Evolutionary conservation across 495 filamentous ascomycete genomes (phyloP), one percentile per base, ranked within the genome.

Genomic region (Podospora bellae-mahoneyi): DNA sequence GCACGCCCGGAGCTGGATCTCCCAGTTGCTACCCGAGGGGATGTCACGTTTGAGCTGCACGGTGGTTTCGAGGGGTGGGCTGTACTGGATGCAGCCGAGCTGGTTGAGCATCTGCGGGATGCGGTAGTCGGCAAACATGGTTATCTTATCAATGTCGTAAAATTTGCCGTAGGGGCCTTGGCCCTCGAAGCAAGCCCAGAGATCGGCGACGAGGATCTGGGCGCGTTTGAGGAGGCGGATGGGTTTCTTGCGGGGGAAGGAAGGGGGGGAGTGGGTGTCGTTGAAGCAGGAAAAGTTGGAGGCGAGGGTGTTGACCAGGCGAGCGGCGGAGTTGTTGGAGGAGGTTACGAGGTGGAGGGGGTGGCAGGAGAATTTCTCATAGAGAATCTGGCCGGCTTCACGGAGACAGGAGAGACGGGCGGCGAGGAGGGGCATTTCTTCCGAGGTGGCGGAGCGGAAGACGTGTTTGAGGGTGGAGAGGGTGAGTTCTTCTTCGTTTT

Each of bases 71-170:
- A 99, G 78, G 5, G 88, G 84, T 0, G 95, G 95, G 30, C 90
- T 92, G 79, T 94, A 97, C 64, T 84, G 84, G 19, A 99, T 82
- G 68, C 92, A 95, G 48, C 92, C 91, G 28, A 99, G 83, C 27
- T 86, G 84, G 72, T 96, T 85, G 5, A 99, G 85, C 71, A 97
- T 97, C 81, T 98, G 95, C 5, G 95, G 95, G 44, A 99, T 88
- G 28, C 95, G 88, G 75, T 99, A 98, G 81, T 99, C 95, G 83
- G 95, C 93, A 80, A 98, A 99, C 91, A 97, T 97, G 68, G 96
- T 99, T 74, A 99, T 90, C 71, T 91, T 91, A 74, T 93, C 88
- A 64, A 99, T 96, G 72, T 99, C 96, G 30, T 88, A 73, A 73
- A 99, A 99, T n/a, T 84, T 78, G 16, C 95, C 95, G 69, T 88